Base-by-base conservation (phyloP, 164 flowering plant genomes). In the Umbellularia californica region DNA sequence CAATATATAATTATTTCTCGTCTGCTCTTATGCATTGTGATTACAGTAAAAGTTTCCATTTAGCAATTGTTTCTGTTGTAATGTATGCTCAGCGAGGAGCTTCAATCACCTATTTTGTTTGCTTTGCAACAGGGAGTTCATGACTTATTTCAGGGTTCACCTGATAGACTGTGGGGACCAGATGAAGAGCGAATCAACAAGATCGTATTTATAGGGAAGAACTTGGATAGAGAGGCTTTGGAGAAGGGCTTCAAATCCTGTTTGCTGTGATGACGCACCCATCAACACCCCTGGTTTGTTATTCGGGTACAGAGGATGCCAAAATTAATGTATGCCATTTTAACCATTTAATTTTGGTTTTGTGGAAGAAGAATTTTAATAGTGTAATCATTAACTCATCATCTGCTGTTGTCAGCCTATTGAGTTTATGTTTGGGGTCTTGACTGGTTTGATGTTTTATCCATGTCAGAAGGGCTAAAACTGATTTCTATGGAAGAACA, bases 101-200 rank as follows among this genome's bases (percentile, higher is more conserved):
- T 69, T 60, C 66, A 58, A 58, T 58, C 20, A 28, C 19, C 24
- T 20, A 10, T 71, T 9, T 55, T 30, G 15, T 62, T 60, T 58
- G 50, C 19, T 65, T 65, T 75, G 73, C 22, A 19, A 76, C 91
- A 95, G 98, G 99, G 99, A 55, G 99, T 95, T 52, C 99, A 95
- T 78, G 99, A 95, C 70, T 89, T 95, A 82, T 95, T 95, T 84
- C 97, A 95, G 83, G 99, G 99, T 23, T 95, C 99, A 11, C 98
- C 98, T 1, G 98, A 95, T 74, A 81, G 99, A 76, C 71, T 78
- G 55, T 95, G 99, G 99, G 87, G 85, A 2, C 77, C 88, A 65
- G 90, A 92, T 30, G 99, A 95, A 73, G 84, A 89, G n/a, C 87
- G 98, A 77, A 64, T 81, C 69, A 95, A 93, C 92, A 95, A 95